These are phyloP conservation scores for Magnusiomyces ingens DNA, from an alignment of 1,139 yeast genomes.

Conservation along the genomic window DNA sequence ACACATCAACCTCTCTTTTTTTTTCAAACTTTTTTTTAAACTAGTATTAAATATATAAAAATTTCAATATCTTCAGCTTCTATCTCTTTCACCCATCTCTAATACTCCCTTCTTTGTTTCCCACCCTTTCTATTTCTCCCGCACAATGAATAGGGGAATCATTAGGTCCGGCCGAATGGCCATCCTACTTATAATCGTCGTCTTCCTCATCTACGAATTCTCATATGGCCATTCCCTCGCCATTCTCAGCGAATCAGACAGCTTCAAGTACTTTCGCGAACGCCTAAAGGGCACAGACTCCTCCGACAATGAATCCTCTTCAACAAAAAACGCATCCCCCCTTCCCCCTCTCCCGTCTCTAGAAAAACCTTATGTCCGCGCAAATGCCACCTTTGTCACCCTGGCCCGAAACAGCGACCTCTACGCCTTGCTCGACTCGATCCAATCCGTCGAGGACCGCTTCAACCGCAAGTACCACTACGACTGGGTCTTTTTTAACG, in stretches of 20 bases:
- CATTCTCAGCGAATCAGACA: background rate
- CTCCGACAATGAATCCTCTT: background rate
- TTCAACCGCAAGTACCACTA: constrained; percentile 61
- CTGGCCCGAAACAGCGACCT: constrained; percentile 68
- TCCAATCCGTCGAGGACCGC: constrained; percentile 60
- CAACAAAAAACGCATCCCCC: background rate
- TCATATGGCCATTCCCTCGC: too few species aligned
- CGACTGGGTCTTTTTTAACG: constrained; percentile 76
- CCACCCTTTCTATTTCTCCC: too few species aligned
- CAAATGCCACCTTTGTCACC: constrained; percentile 65
- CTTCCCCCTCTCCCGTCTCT: constrained; percentile 11
- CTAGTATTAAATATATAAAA: too few species aligned
- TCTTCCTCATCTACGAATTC: too few species aligned
- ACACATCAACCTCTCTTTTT: too few species aligned
- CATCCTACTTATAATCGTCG: too few species aligned
- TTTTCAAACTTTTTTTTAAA: too few species aligned
- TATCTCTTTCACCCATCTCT: too few species aligned
- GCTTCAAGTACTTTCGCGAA: background rate
- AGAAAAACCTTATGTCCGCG: constrained; percentile 24
- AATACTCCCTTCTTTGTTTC: too few species aligned
- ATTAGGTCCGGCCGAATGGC: too few species aligned
- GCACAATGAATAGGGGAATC: too few species aligned
- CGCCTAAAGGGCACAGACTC: background rate
- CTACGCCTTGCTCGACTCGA: constrained; percentile 49
- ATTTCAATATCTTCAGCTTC: too few species aligned